Base-by-base conservation (phyloP, 1,284 basidiomycete species). In the Salmacisia buchloeana region DNA sequence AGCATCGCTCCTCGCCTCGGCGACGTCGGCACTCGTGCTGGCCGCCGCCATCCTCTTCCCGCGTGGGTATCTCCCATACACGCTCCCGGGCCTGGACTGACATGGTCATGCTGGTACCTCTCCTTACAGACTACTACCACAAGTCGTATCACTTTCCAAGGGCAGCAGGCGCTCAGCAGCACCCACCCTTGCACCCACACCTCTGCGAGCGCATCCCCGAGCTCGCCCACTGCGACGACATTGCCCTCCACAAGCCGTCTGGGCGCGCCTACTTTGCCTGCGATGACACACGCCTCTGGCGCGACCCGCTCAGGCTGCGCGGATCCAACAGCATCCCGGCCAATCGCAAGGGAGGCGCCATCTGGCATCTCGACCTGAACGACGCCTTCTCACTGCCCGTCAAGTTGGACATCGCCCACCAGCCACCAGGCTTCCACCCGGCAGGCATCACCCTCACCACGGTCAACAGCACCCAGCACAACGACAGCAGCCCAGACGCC, bases 181-280 rank as follows among this genome's bases (percentile, higher is more conserved):
- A 45, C 23, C 36, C 58, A 23, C 31, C 36, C 3, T 39, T 59
- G 25, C n/a, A 59, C 39, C 58, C 38, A 27, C 38, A 59, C 38
- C 60, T 63, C 23, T 61, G 67, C 63, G 63, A 65, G 27, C 58
- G 65, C 25, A 67, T 69, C n/a, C 64, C 63, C n/a, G 69, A 68
- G 59, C 66, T 69, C 1, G 64, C 65, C 13, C 69, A 67, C 62
- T 74, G 72, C 63, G 72, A 74, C 39, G 72, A 74, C 49, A 59
- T 72, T 13, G 69, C 65, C 1, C 64, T 72, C 1, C 70, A 74
- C 36, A 62, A 54, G 9, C 66, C 63, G 15, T 64, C 72, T 0
- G 69, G 70, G 2, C 59, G 69, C 59, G 72, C 72, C 1, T 74
- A 74, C 60, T 54, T 74, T 33, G 64, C 66, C 60, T 74, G 72